Evolutionary conservation across 768 basidiomycete species (phyloP).

Genomic region (Udeniomyces megalosporus): DNA sequence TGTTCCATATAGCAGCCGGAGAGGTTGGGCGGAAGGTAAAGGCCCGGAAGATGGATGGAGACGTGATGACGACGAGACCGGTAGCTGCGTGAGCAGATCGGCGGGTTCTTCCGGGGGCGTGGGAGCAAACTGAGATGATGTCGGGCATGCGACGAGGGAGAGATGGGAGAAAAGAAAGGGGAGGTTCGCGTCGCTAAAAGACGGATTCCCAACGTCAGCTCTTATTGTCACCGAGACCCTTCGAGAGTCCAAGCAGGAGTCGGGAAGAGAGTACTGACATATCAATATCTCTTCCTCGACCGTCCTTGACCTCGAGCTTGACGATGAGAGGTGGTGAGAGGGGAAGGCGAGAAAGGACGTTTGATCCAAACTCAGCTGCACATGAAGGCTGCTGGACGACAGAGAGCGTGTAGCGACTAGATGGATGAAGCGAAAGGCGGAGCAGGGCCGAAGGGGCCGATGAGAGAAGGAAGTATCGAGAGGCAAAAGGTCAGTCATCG

Average conservation of each 20-base stretch:
- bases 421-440: too few relatives aligned
- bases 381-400: constrained; percentile 10
- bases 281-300: neutral
- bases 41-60: neutral
- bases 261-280: constrained; percentile 1
- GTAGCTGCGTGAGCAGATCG: neutral
- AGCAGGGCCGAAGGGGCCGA: too few relatives aligned
- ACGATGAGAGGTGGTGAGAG: constrained; percentile 13
- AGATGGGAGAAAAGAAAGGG: constrained; percentile 14
- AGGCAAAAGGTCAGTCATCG: too few relatives aligned
- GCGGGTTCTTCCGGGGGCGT: neutral
- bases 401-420: constrained; percentile 1
- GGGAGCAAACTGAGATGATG: neutral
- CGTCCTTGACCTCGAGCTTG: constrained; percentile 3
- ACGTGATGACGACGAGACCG: neutral
- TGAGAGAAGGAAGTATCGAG: too few relatives aligned
- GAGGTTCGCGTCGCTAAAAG: neutral
- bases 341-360: constrained; percentile 15
- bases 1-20: constrained; percentile 14
- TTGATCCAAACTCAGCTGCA: constrained; percentile 6
- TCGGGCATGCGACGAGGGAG: neutral
- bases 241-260: neutral
- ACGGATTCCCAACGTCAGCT: too few relatives aligned
- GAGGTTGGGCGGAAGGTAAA: neutral
- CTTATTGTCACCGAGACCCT: too few relatives aligned